These are phyloP conservation scores for Cryphonectria naterciae DNA, from an alignment of 2,329 filamentous ascomycete species.

Conservation along the genomic window DNA sequence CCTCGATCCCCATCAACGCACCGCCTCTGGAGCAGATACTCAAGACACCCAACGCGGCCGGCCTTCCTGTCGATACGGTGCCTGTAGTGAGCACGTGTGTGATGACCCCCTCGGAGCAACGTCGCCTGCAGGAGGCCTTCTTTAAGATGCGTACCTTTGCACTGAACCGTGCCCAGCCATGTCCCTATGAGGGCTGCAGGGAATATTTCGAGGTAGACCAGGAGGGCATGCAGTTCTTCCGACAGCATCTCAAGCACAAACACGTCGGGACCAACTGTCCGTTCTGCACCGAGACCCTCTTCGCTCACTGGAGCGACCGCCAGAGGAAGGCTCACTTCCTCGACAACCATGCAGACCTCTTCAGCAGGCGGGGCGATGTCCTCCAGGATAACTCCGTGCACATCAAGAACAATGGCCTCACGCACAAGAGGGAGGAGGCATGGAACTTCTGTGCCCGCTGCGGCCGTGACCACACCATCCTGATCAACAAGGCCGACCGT, in stretches of 20 bases:
- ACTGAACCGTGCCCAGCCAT: constrained; percentile 42
- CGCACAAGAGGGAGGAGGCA: constrained; percentile 23
- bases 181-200: constrained; percentile 44
- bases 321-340: constrained; percentile 38
- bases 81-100: constrained; percentile 44
- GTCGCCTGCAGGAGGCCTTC: constrained; percentile 41
- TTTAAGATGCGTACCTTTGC: constrained; percentile 41
- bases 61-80: constrained; percentile 33
- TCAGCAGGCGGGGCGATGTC: constrained; percentile 23
- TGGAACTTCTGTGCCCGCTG: constrained; percentile 31
- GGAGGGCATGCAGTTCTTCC: constrained; percentile 33
- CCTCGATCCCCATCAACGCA: constrained; percentile 42
- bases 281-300: constrained; percentile 42
- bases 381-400: background rate
- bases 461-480: constrained; percentile 27
- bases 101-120: constrained; percentile 47
- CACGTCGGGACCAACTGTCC: constrained; percentile 43
- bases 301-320: constrained; percentile 36
- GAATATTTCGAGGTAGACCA: constrained; percentile 40
- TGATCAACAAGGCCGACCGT: constrained; percentile 27
- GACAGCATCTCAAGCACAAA: constrained; percentile 40
- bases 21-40: constrained; percentile 43
- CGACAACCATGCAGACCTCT: constrained; percentile 35
- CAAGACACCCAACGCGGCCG: constrained; percentile 35
- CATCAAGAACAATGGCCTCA: constrained; percentile 8